A percentile compares a stretch with the other conserved stretches of the same genome.
Evolutionary conservation across 108 stramenopile genomes (phyloP).

Genomic region (Skeletonema menzelii): DNA sequence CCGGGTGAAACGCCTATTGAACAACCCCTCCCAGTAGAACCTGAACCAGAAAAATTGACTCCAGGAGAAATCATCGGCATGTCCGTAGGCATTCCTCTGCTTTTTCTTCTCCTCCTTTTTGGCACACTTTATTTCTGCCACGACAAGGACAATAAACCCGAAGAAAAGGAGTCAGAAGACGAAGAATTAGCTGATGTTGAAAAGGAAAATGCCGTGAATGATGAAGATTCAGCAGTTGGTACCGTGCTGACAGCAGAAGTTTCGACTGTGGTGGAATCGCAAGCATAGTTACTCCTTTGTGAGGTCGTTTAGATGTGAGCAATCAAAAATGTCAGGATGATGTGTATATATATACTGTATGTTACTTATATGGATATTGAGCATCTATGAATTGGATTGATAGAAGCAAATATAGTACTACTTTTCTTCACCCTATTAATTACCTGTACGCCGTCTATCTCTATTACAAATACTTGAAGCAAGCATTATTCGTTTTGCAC

Average conservation of each 20-base stretch:
- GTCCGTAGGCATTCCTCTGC: not conserved
- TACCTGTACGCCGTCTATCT: not conserved
- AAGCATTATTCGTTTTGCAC: slow-evolving; percentile 29
- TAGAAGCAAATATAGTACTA: not conserved
- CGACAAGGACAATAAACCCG: not conserved
- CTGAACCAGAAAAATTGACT: not conserved
- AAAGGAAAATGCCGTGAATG: not conserved
- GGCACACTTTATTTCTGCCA: not conserved
- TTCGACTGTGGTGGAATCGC: not conserved
- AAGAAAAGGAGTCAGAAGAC: not conserved
- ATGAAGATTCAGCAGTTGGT: not conserved
- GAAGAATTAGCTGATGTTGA: not conserved
- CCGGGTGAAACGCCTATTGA: not conserved
- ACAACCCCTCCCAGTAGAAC: not conserved
- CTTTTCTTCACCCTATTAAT: not conserved
- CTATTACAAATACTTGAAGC: slow-evolving; percentile 19
- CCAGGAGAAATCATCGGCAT: not conserved
- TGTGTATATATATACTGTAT: not conserved
- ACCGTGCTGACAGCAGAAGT: not conserved
- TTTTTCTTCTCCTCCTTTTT: not conserved
- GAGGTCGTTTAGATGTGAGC: not conserved
- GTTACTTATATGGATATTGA: not conserved
- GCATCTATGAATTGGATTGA: not conserved
- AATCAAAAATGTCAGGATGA: not conserved
- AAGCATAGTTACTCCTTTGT: not conserved